Evolutionary conservation across 352 stramenopile genomes (phyloP).

Genomic region (Nothophytophthora sp.): DNA sequence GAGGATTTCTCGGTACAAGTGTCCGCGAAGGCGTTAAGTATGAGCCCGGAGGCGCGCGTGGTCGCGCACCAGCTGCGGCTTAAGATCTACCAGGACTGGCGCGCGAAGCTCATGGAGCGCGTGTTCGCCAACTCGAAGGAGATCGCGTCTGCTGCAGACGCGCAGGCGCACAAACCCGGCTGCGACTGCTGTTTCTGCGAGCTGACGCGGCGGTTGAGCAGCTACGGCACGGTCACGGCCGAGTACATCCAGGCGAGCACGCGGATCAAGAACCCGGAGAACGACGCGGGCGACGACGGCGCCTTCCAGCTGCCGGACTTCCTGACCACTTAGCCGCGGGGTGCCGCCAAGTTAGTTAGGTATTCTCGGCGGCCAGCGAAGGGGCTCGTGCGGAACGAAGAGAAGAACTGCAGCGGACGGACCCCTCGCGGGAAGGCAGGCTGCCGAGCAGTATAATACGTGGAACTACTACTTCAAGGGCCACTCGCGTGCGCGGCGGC

Average conservation of each 20-base stretch:
- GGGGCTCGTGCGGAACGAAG: conserved; percentile 37
- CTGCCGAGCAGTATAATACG: conserved; percentile 47
- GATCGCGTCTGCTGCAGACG: conserved; percentile 38
- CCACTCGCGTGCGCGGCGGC: conserved; percentile 26
- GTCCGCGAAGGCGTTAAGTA: conserved; percentile 54
- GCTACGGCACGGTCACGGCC: conserved; percentile 58
- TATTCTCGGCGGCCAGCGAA: conserved; percentile 34
- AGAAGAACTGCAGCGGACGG: conserved; percentile 39
- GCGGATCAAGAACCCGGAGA: conserved; percentile 49
- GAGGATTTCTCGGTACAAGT: conserved; percentile 61
- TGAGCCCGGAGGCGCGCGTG: conserved; percentile 78
- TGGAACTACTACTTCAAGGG: conserved; percentile 39
- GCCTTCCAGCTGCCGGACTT: conserved; percentile 59
- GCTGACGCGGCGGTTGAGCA: conserved; percentile 42
- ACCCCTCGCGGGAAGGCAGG: conserved; percentile 12
- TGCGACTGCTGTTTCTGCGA: conserved; percentile 65
- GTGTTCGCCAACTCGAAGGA: conserved; percentile 58
- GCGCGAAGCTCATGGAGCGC: conserved; percentile 67
- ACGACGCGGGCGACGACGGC: conserved; percentile 41
- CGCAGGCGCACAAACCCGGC: conserved; percentile 30
- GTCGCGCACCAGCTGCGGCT: conserved; percentile 71
- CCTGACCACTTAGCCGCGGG: conserved; percentile 32
- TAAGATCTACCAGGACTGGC: conserved; percentile 86
- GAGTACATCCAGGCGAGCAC: conserved; percentile 64
- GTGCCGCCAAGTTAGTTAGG: conserved; percentile 33